Evolutionary conservation across 805 yeast genomes (phyloP).

Genomic region (Saturnispora ahearnii): DNA sequence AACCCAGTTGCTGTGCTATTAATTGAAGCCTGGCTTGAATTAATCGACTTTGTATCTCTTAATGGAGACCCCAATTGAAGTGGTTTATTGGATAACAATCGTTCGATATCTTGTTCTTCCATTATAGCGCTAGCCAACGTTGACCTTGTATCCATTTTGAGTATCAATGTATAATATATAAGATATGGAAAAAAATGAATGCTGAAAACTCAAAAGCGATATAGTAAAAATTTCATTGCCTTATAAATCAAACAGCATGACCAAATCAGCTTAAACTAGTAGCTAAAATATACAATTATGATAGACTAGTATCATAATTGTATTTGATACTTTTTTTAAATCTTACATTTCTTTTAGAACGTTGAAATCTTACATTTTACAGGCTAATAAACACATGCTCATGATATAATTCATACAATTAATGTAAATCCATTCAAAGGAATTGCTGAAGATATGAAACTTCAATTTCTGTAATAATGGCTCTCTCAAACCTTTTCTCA

Average conservation of each 20-base stretch:
- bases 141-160: too few species aligned
- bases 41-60: neutral
- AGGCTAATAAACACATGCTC: too few species aligned
- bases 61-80: neutral
- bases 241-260: too few species aligned
- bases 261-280: too few species aligned
- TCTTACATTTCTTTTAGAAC: too few species aligned
- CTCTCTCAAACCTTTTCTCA: slow-evolving; percentile 24
- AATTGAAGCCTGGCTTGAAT: slow-evolving; percentile 2
- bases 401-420: neutral
- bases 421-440: neutral
- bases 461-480: slow-evolving; percentile 23
- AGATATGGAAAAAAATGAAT: neutral
- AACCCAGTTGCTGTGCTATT: slow-evolving; percentile 2
- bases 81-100: neutral
- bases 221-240: too few species aligned
- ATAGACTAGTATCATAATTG: too few species aligned
- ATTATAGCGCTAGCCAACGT: neutral
- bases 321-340: too few species aligned
- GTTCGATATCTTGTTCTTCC: neutral
- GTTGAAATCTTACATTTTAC: too few species aligned
- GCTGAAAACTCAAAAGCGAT: neutral
- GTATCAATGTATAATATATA: neutral
- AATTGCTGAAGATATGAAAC: slow-evolving; percentile 5
- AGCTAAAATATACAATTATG: too few species aligned